Percentiles rank a stretch among this genome's conserved stretches.
Conservation (phyloP, 768 basidiomycete species). For the Phylloporus rhodoxanthus region DNA sequence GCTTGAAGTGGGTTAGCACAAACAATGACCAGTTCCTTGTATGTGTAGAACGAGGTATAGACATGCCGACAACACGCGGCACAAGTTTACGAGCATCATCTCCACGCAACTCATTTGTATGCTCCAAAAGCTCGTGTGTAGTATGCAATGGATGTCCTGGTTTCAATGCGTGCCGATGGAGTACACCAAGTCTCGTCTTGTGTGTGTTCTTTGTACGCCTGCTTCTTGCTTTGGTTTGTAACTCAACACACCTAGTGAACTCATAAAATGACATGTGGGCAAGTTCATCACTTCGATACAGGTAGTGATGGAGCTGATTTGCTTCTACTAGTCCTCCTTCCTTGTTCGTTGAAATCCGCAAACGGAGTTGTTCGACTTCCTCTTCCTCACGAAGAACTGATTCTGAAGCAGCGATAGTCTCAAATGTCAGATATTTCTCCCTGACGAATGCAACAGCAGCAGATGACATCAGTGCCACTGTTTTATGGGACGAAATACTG, state of each 20-base stretch:
- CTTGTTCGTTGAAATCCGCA: too few species aligned
- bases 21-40: neutral
- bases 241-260: neutral
- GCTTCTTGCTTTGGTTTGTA: neutral
- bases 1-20: neutral
- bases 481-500: neutral
- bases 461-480: neutral
- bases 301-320: neutral
- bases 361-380: too few species aligned
- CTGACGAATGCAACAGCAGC: too few species aligned
- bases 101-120: neutral
- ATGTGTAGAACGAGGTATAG: neutral
- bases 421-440: too few species aligned
- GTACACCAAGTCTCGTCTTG: neutral
- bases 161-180: neutral
- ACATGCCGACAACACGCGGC: neutral
- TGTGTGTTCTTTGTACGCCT: too few species aligned
- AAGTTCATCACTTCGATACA: neutral
- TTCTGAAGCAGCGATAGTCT: too few species aligned
- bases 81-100: neutral
- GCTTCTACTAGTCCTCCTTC: neutral
- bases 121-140: neutral
- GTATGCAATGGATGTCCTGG: neutral
- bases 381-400: too few species aligned
- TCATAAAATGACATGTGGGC: neutral